phyloP scores from a whole-genome alignment of 2,329 filamentous ascomycete genomes.

The Acrocalymma vagum region DNA sequence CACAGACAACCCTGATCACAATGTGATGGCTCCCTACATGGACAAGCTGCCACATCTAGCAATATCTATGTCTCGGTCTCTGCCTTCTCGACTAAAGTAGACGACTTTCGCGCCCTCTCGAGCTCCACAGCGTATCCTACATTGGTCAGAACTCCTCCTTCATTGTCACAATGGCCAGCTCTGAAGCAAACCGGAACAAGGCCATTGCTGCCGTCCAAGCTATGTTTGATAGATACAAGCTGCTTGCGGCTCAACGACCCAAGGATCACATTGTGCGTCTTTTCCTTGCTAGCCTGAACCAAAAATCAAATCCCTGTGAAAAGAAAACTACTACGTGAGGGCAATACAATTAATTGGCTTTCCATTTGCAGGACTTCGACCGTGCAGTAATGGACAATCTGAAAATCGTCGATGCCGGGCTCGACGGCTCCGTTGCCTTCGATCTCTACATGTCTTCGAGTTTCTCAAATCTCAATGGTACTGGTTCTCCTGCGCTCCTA shows the following conservation, averaged over 20 bases:
- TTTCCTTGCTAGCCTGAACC: too few relatives aligned
- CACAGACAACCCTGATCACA: background rate
- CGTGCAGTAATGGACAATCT: constrained; percentile 46
- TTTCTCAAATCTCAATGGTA: constrained; percentile 52
- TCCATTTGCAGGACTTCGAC: constrained; percentile 44
- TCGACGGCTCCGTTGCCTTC: constrained; percentile 44
- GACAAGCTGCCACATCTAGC: background rate
- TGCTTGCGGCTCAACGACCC: constrained; percentile 40
- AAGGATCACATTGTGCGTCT: constrained; percentile 40
- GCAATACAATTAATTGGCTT: background rate
- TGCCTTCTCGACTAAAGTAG: too few relatives aligned
- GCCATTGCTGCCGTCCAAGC: constrained; percentile 47
- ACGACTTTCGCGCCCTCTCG: too few relatives aligned
- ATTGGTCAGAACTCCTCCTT: background rate
- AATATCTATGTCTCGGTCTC: background rate
- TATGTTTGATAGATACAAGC: constrained; percentile 46
- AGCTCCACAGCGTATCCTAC: background rate
- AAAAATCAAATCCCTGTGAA: too few relatives aligned
- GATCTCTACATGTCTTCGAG: constrained; percentile 43
- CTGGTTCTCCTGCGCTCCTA: background rate
- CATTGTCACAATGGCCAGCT: constrained; percentile 28
- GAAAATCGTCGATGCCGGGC: constrained; percentile 45
- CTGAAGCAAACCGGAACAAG: constrained; percentile 34
- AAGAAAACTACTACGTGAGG: background rate
- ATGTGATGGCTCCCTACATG: background rate